Conservation (phyloP, 768 basidiomycete species). For the Mycena albidolilacea region DNA sequence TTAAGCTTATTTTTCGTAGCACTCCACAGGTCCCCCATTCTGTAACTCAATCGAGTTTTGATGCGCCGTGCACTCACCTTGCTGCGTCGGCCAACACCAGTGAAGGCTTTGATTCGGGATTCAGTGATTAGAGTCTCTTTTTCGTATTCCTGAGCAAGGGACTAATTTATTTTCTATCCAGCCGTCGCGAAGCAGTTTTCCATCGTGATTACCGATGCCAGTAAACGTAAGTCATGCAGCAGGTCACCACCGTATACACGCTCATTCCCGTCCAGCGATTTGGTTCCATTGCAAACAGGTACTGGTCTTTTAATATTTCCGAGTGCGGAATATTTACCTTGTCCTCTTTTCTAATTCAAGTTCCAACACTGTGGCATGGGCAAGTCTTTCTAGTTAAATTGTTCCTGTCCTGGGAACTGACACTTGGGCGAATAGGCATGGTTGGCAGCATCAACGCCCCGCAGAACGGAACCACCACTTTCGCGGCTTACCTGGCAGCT, state of each 20-base stretch:
- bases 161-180: conserved; percentile 4
- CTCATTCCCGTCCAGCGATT: conserved; percentile 56
- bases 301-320: background rate
- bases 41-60: conserved; percentile 50
- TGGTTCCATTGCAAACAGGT: conserved; percentile 71
- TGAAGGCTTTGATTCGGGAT: conserved; percentile 70
- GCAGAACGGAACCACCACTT: conserved; percentile 57
- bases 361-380: conserved; percentile 64
- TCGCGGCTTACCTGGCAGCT: conserved; percentile 55
- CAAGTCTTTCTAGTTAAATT: conserved; percentile 57
- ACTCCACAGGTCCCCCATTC: conserved; percentile 60
- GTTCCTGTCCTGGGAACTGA: background rate
- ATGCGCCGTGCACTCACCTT: conserved; percentile 66
- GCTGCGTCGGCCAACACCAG: conserved; percentile 52
- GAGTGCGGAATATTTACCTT: background rate
- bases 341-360: conserved; percentile 22
- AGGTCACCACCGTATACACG: conserved; percentile 1
- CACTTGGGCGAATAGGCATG: conserved; percentile 12
- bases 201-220: conserved; percentile 63
- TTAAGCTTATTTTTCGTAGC: conserved; percentile 46
- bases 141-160: background rate
- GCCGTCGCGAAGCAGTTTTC: conserved; percentile 55
- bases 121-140: conserved; percentile 42
- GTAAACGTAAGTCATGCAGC: conserved; percentile 54
- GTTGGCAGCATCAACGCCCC: conserved; percentile 62